A percentile compares a stretch with the other conserved stretches of the same genome.
phyloP scores from a whole-genome alignment of 1,284 basidiomycete species.

The Neolentinus lepideus region DNA sequence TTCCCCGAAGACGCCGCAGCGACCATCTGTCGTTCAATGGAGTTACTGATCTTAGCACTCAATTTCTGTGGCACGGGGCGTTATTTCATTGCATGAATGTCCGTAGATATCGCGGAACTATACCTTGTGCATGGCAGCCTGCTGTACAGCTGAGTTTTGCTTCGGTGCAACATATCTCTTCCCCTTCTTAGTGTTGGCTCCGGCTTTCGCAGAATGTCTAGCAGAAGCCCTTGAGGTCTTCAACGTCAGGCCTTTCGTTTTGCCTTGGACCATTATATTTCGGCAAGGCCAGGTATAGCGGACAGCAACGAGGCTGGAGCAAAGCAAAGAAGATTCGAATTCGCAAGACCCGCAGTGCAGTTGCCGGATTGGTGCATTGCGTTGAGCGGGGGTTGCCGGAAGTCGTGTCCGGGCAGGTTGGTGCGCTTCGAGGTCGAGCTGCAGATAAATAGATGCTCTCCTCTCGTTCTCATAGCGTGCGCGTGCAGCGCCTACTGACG shows the following conservation, averaged over 20 bases:
- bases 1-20: constrained; percentile 80
- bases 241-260: constrained; percentile 57
- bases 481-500: constrained; percentile 37
- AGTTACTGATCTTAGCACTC: constrained; percentile 83
- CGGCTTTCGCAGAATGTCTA: constrained; percentile 54
- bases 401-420: not conserved
- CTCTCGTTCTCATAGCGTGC: constrained; percentile 33
- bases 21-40: constrained; percentile 86
- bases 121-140: constrained; percentile 65
- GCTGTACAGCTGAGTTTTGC: constrained; percentile 59
- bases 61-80: constrained; percentile 46
- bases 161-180: constrained; percentile 66
- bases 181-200: constrained; percentile 67
- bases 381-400: not conserved
- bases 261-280: constrained; percentile 48
- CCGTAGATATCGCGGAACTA: constrained; percentile 2
- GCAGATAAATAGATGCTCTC: constrained; percentile 33
- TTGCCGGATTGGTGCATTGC: not conserved
- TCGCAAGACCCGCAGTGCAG: not conserved
- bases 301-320: not conserved
- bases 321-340: not conserved
- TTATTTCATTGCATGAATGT: not conserved
- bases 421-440: not conserved
- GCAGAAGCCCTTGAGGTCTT: constrained; percentile 32
- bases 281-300: not conserved